Conservation (phyloP, 2,329 filamentous ascomycete genomes). For the Diaporthe sp. region DNA sequence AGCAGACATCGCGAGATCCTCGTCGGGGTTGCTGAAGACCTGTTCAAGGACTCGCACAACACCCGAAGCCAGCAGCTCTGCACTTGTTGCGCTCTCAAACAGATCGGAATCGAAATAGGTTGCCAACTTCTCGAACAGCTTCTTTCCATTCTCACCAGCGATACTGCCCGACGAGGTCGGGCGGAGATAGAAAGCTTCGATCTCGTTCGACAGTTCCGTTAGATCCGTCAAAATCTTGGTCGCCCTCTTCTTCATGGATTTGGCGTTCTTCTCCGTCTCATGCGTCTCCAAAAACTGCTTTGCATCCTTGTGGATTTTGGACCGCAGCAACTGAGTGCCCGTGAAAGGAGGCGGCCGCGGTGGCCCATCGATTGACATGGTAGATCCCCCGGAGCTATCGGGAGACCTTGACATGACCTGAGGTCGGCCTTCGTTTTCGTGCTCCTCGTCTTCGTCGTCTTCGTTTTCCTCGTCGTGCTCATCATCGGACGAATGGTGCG, state of each 20-base stretch:
- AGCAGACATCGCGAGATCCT: conserved; percentile 73
- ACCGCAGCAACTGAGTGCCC: conserved; percentile 72
- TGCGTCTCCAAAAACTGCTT: conserved; percentile 88
- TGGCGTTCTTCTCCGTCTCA: conserved; percentile 80
- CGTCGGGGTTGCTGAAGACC: conserved; percentile 82
- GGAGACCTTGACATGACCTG: conserved; percentile 77
- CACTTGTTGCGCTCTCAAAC: conserved; percentile 93
- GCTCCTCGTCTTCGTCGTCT: conserved; percentile 68
- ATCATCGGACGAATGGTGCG: conserved; percentile 53
- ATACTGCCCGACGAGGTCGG: conserved; percentile 61
- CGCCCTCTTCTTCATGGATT: conserved; percentile 84
- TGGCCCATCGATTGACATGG: conserved; percentile 73
- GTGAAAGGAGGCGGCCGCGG: conserved; percentile 60
- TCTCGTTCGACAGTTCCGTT: conserved; percentile 77
- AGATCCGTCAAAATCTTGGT: conserved; percentile 80
- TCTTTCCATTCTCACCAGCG: conserved; percentile 66
- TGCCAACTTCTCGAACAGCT: conserved; percentile 82
- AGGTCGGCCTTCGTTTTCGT: conserved; percentile 59
- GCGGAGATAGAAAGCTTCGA: conserved; percentile 78
- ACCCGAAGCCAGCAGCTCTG: conserved; percentile 91
- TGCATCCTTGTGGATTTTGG: conserved; percentile 82
- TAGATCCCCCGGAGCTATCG: conserved; percentile 75
- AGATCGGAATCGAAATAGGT: conserved; percentile 91
- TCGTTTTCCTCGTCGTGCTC: conserved; percentile 64
- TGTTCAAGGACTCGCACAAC: conserved; percentile 87